Conservation (phyloP, 2,329 filamentous ascomycete species). For the Calonectria naviculata region DNA sequence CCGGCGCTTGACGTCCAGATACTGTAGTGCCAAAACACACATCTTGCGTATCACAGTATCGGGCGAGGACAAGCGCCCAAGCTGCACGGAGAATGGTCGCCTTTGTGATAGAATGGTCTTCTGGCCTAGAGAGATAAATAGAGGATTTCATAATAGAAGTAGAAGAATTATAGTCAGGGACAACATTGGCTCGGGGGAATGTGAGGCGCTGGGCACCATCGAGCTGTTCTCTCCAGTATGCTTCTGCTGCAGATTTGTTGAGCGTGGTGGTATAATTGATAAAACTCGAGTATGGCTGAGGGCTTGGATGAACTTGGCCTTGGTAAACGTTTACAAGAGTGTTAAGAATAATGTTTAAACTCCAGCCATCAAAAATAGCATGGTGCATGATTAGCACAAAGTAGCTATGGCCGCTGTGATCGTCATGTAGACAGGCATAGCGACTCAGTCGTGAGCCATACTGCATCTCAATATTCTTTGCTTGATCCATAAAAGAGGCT, state of each 20-base stretch:
- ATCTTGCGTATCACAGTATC: constrained; percentile 55
- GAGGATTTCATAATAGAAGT: constrained; percentile 58
- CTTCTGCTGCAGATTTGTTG: background rate
- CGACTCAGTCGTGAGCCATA: background rate
- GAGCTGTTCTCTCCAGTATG: background rate
- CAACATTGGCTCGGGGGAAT: background rate
- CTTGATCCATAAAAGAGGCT: background rate
- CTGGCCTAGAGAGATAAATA: constrained; percentile 45
- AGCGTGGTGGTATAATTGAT: background rate
- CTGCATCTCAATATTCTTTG: background rate
- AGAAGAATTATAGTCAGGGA: background rate
- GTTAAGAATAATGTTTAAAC: constrained; percentile 3
- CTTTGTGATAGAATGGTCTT: constrained; percentile 3
- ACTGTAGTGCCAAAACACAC: constrained; percentile 56
- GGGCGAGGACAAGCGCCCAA: constrained; percentile 60
- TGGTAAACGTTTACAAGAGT: background rate
- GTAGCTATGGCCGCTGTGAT: background rate
- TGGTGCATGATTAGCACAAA: constrained; percentile 34
- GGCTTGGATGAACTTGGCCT: background rate
- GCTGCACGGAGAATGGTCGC: constrained; percentile 50
- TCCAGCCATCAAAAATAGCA: constrained; percentile 39
- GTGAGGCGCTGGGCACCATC: background rate
- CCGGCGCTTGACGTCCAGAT: constrained; percentile 48
- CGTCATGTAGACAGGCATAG: background rate
- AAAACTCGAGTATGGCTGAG: background rate